Evolutionary conservation across 257 asterid species (phyloP), one percentile per base, ranked within the genome.

Genomic region (Coffea canephora): DNA sequence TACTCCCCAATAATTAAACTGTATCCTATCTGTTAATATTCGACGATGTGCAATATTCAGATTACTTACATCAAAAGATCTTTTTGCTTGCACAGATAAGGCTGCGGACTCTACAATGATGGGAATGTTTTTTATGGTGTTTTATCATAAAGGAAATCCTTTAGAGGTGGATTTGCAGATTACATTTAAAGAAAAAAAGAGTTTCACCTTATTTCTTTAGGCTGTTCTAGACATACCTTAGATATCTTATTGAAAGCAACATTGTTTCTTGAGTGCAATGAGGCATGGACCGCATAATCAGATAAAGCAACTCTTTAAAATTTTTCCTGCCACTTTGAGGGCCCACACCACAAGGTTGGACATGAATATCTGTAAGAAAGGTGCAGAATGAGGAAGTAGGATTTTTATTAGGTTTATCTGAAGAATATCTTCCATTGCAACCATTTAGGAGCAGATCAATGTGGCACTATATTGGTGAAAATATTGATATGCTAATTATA

Each of bases 221-320:
- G 55, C 74, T 70, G 21, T 69, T 71, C 59, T 45, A 21, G 41
- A 1, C 21, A 9, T 10, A 71, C 50, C 39, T 45, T 70, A 70
- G 46, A 70, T 50, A 57, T 70, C 31, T 49, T 41, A 19, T 21
- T 27, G 39, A 19, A 69, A 49, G 31, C 34, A 77, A 50, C 19
- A 12, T 50, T 67, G n/a, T 36, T 27, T 23, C 55, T 49, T 67
- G n/a, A 48, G 36, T 77, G 34, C 19, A 48, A 65, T 48, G 41
- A 16, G 50, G 74, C 45, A 65, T 10, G 23, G 74, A 48, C 65
- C 6, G 36, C 50, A 77, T 1, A 64, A 36, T 67, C 61, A 68
- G 11, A 49, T 18, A 43, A 71, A 77, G 54, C 19, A 21, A 25
- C 69, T 77, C 65, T 43, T 76, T 43, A 10, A 76, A 75, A 75